Evolutionary conservation across 805 yeast species (phyloP).

Genomic region (Kuraishia ogatae): DNA sequence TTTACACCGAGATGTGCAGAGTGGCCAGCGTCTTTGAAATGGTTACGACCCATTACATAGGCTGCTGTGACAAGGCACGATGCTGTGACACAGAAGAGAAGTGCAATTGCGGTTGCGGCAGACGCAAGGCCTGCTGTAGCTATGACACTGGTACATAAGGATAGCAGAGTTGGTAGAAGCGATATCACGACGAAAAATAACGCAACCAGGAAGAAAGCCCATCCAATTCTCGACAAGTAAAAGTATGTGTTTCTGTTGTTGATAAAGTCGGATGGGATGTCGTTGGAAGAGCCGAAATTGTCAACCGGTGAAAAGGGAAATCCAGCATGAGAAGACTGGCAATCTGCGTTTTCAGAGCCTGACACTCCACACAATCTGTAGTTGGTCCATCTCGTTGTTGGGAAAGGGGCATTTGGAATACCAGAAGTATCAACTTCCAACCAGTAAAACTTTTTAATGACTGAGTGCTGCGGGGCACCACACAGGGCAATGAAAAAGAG

Average conservation of each 20-base stretch:
- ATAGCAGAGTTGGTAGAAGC: slow-evolving; percentile 12
- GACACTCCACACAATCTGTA: slow-evolving; percentile 46
- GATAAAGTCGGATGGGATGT: slow-evolving; percentile 47
- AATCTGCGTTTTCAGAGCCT: slow-evolving; percentile 31
- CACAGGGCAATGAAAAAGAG: slow-evolving; percentile 58
- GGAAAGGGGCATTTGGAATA: slow-evolving; percentile 35
- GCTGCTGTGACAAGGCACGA: slow-evolving; percentile 45
- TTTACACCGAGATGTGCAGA: slow-evolving; percentile 35
- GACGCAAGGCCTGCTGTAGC: slow-evolving; percentile 21
- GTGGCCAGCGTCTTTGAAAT: slow-evolving; percentile 34
- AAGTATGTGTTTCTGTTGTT: slow-evolving; percentile 43
- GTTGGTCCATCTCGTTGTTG: slow-evolving; percentile 67
- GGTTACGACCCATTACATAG: slow-evolving; percentile 43
- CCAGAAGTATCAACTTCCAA: slow-evolving; percentile 62
- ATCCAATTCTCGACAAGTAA: slow-evolving; percentile 61
- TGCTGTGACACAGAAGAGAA: slow-evolving; percentile 34
- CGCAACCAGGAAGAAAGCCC: slow-evolving; percentile 54
- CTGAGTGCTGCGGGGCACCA: slow-evolving; percentile 44
- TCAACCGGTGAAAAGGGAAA: slow-evolving; percentile 76
- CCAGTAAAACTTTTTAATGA: slow-evolving; percentile 67
- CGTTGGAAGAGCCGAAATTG: slow-evolving; percentile 49
- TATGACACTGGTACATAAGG: slow-evolving; percentile 16
- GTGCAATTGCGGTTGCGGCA: slow-evolving; percentile 19
- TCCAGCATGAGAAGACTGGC: slow-evolving; percentile 57
- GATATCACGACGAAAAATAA: slow-evolving; percentile 46